Base-by-base conservation (phyloP, 2,329 filamentous ascomycete species). In the Alternaria atra region DNA sequence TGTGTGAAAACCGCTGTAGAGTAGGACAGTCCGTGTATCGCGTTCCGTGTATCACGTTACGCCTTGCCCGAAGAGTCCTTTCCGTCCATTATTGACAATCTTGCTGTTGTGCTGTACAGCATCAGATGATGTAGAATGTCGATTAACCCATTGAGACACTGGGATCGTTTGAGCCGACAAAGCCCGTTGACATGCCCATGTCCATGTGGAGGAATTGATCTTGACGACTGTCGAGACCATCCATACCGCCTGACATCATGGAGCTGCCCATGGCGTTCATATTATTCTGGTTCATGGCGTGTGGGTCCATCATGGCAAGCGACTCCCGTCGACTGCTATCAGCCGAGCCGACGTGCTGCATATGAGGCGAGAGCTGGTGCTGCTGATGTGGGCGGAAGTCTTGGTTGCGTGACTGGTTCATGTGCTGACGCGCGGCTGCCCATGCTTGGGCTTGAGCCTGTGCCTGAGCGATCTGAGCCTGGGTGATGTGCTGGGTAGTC, bases 401-500 rank as follows among this genome's bases (percentile, higher is more conserved):
- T 48, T 74, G 72, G 63, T 74, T 75, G 32, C 73, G 70, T 46
- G 73, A 76, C 52, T 75, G 75, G 58, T 76, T 76, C 74, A 79
- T 76, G 60, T 77, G 75, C 52, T 79, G 75, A 35, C 73, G 73
- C 2, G 75, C 75, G 13, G 72, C 73, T 35, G 72, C 73, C 73
- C 73, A 75, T 7, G 70, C 73, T 29, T 73, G 70, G 9, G 68
- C 66, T 37, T 73, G 70, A 13, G 68, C 68, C 27, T 74, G 70
- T 0, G 66, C 68, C 30, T 73, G 73, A 0, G 67, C 67, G 17
- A 68, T 71, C 30, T 76, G 74, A 10, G 70, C 71, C 34, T 76
- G 73, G 0, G 71, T 70, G 39, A 71, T 69, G 48, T 76, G 72
- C 54, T 69, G 68, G 13, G 72, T 67, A 0, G 64, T 61, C n/a